Evolutionary conservation across 2,329 filamentous ascomycete species (phyloP), one percentile per base, ranked within the genome.

Genomic region (Parastagonospora avenae): DNA sequence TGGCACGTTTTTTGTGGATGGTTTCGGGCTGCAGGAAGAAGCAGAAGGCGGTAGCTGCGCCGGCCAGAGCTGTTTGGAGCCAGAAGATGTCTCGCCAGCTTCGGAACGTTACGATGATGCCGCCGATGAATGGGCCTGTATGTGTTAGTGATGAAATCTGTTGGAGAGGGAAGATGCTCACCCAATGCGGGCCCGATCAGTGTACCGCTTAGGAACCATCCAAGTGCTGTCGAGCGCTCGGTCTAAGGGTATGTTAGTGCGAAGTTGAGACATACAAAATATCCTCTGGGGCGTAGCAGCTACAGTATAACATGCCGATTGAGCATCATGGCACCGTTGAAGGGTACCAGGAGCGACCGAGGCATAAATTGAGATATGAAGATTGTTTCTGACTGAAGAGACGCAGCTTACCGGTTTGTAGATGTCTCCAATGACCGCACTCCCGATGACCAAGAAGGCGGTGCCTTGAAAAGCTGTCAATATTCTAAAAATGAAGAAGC

Each of bases 51-150:
- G 81, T 77, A 1, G 83, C 86, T 0, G 82, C 66, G 2, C 82
- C 87, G 0, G 85, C 86, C 5, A 91, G 78, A 0, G 82, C 88
- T 0, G 86, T 85, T 66, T 92, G 89, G 0, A 92, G 77, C 85
- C 88, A 92, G 75, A 91, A 92, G 46, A 92, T 90, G 36, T 83
- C 82, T 14, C 88, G 80, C 90, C 90, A 93, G 2, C 80, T 82
- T 6, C 80, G 79, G 71, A 85, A 91, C 0, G 88, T 92, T 12
- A 92, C 87, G 43, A 93, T 90, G 38, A 91, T 85, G 19, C 89
- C 90, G 47, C 89, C 85, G 8, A 92, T 77, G 62, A 91, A 89
- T 0, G 85, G 83, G 1, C 89, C 88, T 63, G 89, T 79, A 85
- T 2, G 6, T 15, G 39, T 63, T 45, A 54, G 51, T 24, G 36